Base-by-base conservation (phyloP, 164 flowering plant genomes). In the Nymphaea thermarum region DNA sequence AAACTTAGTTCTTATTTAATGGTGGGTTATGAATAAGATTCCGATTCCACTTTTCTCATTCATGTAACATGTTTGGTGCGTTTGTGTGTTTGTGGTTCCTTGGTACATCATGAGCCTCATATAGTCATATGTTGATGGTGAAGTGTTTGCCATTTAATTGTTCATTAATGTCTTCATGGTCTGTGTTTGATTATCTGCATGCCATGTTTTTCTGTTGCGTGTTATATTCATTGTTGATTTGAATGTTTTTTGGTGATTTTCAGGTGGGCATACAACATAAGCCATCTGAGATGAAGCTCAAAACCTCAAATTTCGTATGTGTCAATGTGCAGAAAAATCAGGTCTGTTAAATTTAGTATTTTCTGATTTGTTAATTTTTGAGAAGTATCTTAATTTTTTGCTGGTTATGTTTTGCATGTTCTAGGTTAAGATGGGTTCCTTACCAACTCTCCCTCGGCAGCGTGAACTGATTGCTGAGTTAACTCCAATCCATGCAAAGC, bases 201-300 rank as follows among this genome's bases (percentile, higher is more conserved):
- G 57, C 10, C 57, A 51, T 51, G 14, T 51, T 51, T 51, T 51
- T 51, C 57, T 51, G 57, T 8, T 51, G 8, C 57, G 14, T 8
- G 12, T 8, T 15, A 7, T 51, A 51, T 10, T 10, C 3, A 62
- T 41, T 62, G 25, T 17, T 62, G 42, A 62, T 62, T 62, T 64
- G 66, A 25, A 25, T 64, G 5, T 14, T 8, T 6, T 51, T 62
- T 62, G 64, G 64, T 41, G 44, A 74, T 70, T 72, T 74, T 67
- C 81, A 93, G 98, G 92, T 86, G 72, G 98, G 98, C 62, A 71
- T 86, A 66, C 89, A 83, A 66, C 77, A 82, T 43, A 87, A 84
- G 72, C 89, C 86, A 53, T 75, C 81, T 64, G 88, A 83, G 70
- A 53, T 83, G 84, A 90, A 83, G 85, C 65, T 85, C 73, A 88